Percentiles rank a stretch among this genome's conserved stretches.
phyloP scores from a whole-genome alignment of 306 rosid species.

The Elaeagnus macrophylla region DNA sequence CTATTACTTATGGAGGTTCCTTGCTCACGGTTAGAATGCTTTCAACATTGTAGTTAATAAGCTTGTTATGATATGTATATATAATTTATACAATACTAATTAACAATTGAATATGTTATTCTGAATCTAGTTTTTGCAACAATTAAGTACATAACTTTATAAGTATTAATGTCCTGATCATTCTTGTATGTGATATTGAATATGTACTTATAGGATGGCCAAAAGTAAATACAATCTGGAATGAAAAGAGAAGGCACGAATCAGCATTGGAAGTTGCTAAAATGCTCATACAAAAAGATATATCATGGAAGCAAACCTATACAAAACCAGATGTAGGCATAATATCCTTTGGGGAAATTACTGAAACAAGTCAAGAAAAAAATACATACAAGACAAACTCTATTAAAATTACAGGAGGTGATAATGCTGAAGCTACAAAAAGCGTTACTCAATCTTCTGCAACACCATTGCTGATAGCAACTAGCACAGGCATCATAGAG shows the following conservation, averaged over 20 bases:
- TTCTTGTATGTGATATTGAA: neutral
- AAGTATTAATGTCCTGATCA: too few relatives aligned
- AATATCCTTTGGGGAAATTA: neutral
- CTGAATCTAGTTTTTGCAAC: too few relatives aligned
- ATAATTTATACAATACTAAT: too few relatives aligned
- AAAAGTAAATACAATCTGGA: neutral
- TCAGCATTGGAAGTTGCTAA: slow-evolving; percentile 8
- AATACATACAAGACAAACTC: too few relatives aligned
- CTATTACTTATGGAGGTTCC: neutral
- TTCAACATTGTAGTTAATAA: neutral
- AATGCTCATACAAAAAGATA: neutral
- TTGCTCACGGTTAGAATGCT: neutral
- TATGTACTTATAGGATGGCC: slow-evolving; percentile 7
- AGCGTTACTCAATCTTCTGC: neutral
- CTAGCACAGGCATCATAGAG: slow-evolving; percentile 31
- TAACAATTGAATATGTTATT: too few relatives aligned
- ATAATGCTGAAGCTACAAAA: neutral
- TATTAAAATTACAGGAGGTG: too few relatives aligned
- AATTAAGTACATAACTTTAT: too few relatives aligned
- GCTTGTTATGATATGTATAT: too few relatives aligned
- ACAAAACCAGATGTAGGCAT: neutral
- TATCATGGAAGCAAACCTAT: neutral
- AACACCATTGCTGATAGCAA: slow-evolving; percentile 38
- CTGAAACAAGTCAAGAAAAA: neutral
- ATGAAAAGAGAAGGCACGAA: slow-evolving; percentile 9